Percentiles rank a stretch among this genome's conserved stretches.
Evolutionary conservation across 768 basidiomycete species (phyloP).

Genomic region (Amanita pseudoporphyria): DNA sequence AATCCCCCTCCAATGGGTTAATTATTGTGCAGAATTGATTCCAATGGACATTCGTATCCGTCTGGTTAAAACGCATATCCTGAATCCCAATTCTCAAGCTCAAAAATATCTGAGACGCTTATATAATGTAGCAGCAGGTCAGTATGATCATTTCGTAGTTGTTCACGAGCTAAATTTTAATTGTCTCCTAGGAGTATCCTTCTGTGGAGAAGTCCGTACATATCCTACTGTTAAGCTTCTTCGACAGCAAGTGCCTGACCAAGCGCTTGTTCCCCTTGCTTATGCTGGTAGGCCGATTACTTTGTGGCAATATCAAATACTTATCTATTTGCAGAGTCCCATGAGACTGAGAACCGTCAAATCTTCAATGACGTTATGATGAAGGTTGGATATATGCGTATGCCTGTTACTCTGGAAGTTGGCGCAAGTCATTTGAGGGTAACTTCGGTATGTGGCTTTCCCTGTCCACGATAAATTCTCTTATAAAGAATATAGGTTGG

Average conservation of each 20-base stretch:
- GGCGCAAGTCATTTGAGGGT: slow-evolving; percentile 66
- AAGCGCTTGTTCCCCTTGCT: slow-evolving; percentile 34
- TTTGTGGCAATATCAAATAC: background rate
- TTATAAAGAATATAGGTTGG: slow-evolving; percentile 38
- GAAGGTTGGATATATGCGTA: slow-evolving; percentile 51
- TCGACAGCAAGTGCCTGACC: slow-evolving; percentile 41
- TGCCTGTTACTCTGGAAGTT: slow-evolving; percentile 64
- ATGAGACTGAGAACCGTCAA: slow-evolving; percentile 52
- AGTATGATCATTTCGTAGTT: background rate
- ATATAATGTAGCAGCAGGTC: slow-evolving; percentile 59
- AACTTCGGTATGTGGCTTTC: slow-evolving; percentile 47
- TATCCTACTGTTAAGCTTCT: slow-evolving; percentile 60
- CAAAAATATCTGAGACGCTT: slow-evolving; percentile 69
- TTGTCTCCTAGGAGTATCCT: slow-evolving; percentile 39
- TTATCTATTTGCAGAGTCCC: slow-evolving; percentile 28
- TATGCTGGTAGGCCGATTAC: slow-evolving; percentile 42
- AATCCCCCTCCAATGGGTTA: slow-evolving; percentile 74
- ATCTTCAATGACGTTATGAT: slow-evolving; percentile 56
- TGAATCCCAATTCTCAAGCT: slow-evolving; percentile 65
- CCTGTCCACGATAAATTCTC: background rate
- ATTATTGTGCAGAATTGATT: slow-evolving; percentile 66
- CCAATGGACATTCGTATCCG: slow-evolving; percentile 58
- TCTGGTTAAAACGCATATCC: slow-evolving; percentile 52
- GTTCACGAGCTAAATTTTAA: background rate
- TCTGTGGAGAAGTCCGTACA: slow-evolving; percentile 43